These are phyloP conservation scores for Blastobotrys mokoenaii DNA, from an alignment of 805 yeast genomes.

Conservation along the genomic window DNA sequence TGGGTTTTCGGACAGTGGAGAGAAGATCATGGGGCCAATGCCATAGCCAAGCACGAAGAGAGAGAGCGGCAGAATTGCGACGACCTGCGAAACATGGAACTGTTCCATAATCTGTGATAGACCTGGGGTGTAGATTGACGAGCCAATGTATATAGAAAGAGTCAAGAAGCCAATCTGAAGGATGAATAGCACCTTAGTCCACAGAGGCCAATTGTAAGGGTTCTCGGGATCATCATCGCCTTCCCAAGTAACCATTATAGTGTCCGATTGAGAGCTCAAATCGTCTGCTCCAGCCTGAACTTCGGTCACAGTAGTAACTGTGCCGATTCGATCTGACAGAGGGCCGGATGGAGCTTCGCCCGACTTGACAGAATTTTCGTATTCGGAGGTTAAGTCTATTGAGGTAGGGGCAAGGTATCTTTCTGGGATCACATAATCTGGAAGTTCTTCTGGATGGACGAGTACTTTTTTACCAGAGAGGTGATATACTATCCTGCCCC, in stretches of 20 bases:
- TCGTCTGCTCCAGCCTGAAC: constrained; percentile 7
- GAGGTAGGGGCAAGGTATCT: constrained; percentile 16
- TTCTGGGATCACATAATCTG: constrained; percentile 25
- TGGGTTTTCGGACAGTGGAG: constrained; percentile 48
- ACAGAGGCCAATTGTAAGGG: constrained; percentile 46
- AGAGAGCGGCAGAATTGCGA: constrained; percentile 42
- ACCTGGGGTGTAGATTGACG: constrained; percentile 47
- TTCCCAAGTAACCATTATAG: constrained; percentile 14
- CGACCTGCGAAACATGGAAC: constrained; percentile 34
- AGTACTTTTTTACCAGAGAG: constrained; percentile 22
- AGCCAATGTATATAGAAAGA: constrained; percentile 43
- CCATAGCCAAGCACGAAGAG: constrained; percentile 50
- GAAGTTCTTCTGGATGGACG: constrained; percentile 24
- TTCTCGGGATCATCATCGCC: constrained; percentile 39
- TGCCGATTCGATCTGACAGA: background rate
- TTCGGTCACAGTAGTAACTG: constrained; percentile 3
- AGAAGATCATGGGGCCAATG: constrained; percentile 43
- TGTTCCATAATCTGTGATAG: constrained; percentile 36
- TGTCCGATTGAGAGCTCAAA: too few species aligned
- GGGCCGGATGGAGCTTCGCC: background rate
- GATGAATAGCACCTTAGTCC: constrained; percentile 32
- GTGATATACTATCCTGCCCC: constrained; percentile 26
- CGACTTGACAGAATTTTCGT: background rate
- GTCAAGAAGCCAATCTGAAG: constrained; percentile 35
- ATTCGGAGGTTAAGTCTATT: background rate